Percentiles rank a stretch among this genome's conserved stretches.
Evolutionary conservation across 495 filamentous ascomycete genomes (phyloP).

Genomic region (Oleoguttula mirabilis): DNA sequence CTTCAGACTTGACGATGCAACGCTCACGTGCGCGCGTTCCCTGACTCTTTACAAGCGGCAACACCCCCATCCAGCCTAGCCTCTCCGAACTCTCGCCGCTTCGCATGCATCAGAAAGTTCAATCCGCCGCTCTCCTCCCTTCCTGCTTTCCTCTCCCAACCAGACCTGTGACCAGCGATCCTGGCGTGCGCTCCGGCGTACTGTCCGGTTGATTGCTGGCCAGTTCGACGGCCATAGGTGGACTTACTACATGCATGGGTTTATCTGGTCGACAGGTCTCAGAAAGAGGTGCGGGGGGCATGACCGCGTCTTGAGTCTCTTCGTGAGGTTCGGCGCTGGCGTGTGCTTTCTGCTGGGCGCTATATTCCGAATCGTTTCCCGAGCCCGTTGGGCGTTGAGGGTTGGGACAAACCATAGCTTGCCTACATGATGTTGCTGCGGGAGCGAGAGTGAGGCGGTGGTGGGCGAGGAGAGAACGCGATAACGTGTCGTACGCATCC

Average conservation of each 20-base stretch:
- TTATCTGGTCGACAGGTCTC: slow-evolving; percentile 11
- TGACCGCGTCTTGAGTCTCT: slow-evolving; percentile 5
- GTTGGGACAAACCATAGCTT: slow-evolving; percentile 15
- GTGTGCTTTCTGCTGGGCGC: neutral
- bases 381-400: slow-evolving; percentile 12
- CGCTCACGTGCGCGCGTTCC: too few species aligned
- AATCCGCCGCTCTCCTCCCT: neutral
- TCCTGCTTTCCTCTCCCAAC: neutral
- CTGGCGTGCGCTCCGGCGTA: slow-evolving; percentile 1
- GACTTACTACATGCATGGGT: slow-evolving; percentile 1
- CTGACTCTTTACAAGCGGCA: too few species aligned
- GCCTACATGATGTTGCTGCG: slow-evolving; percentile 14
- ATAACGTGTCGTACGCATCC: too few species aligned
- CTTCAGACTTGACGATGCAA: neutral
- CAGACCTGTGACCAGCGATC: slow-evolving; percentile 8
- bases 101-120: too few species aligned
- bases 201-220: slow-evolving; percentile 1
- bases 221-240: slow-evolving; percentile 12
- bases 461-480: too few species aligned
- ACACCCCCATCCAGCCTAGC: neutral
- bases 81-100: neutral
- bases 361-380: slow-evolving; percentile 14
- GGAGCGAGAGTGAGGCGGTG: too few species aligned
- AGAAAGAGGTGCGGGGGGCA: slow-evolving; percentile 1
- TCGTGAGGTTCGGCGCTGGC: neutral